phyloP scores from a whole-genome alignment of 768 basidiomycete genomes.

The Paxillus involutus region DNA sequence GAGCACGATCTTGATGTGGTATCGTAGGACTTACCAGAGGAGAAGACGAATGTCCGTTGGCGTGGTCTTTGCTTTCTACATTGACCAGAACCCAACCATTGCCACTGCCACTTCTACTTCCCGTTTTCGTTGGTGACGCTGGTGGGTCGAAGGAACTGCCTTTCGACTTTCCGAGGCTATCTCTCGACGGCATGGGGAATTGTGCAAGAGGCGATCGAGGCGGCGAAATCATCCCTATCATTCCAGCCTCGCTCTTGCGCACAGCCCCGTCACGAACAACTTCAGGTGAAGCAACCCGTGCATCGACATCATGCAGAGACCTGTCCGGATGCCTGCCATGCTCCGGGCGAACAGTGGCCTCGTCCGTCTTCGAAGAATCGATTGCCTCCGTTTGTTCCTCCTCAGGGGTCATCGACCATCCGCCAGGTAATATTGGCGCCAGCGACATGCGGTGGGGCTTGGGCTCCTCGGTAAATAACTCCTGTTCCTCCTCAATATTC shows the following conservation, averaged over 20 bases:
- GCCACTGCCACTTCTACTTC: slow-evolving; percentile 37
- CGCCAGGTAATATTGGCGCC: slow-evolving; percentile 47
- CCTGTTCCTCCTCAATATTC: slow-evolving; percentile 35
- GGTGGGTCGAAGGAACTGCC: slow-evolving; percentile 22
- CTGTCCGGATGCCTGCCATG: slow-evolving; percentile 30
- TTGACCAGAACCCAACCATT: slow-evolving; percentile 70
- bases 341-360: slow-evolving; percentile 25
- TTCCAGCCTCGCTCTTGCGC: slow-evolving; percentile 64
- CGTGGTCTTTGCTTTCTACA: slow-evolving; percentile 46
- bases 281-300: slow-evolving; percentile 55
- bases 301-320: slow-evolving; percentile 48
- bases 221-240: slow-evolving; percentile 50
- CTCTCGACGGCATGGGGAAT: slow-evolving; percentile 28
- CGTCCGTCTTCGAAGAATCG: slow-evolving; percentile 26
- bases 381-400: slow-evolving; percentile 42
- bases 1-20: slow-evolving; percentile 29
- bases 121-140: slow-evolving; percentile 34
- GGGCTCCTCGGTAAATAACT: slow-evolving; percentile 26
- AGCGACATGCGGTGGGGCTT: slow-evolving; percentile 24
- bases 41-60: slow-evolving; percentile 20
- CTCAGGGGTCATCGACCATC: slow-evolving; percentile 55
- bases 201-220: slow-evolving; percentile 25
- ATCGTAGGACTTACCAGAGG: slow-evolving; percentile 27
- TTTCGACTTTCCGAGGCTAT: slow-evolving; percentile 23
- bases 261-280: slow-evolving; percentile 41